These are phyloP conservation scores for Neurospora sublineolata DNA, from an alignment of 495 filamentous ascomycete species.

Conservation along the genomic window DNA sequence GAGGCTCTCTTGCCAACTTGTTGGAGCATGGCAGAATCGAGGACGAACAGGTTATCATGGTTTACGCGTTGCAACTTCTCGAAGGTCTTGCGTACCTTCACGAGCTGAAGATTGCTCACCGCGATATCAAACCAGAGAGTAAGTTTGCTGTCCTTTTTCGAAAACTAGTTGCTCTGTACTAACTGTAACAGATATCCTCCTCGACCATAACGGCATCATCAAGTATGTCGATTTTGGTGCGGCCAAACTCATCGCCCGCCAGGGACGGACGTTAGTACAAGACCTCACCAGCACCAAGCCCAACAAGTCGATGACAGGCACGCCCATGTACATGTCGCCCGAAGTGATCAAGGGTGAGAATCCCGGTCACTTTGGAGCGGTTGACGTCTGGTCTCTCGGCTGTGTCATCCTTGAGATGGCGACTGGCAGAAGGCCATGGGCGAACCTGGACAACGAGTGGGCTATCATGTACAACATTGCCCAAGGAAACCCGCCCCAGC, in stretches of 20 bases:
- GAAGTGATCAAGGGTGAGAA: conserved; percentile 89
- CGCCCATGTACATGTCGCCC: conserved; percentile 99
- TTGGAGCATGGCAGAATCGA: conserved; percentile 95
- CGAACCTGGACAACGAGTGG: conserved; percentile 97
- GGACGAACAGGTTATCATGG: conserved; percentile 95
- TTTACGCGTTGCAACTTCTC: conserved; percentile 90
- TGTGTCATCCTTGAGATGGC: conserved; percentile 98
- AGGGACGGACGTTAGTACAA: conserved; percentile 75
- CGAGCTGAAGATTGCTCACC: conserved; percentile 78
- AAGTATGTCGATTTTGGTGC: conserved; percentile 99
- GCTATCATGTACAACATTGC: conserved; percentile 99
- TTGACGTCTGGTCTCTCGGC: conserved; percentile 94
- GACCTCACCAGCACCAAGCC: conserved; percentile 48
- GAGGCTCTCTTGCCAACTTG: conserved; percentile 80
- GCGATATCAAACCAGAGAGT: conserved; percentile 98
- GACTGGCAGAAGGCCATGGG: conserved; percentile 89
- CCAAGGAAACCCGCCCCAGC: conserved; percentile 79
- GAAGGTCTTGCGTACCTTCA: conserved; percentile 94
- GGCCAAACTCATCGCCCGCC: conserved; percentile 90
- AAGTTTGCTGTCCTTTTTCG: conserved; percentile 25
- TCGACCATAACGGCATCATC: conserved; percentile 95
- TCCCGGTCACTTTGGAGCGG: conserved; percentile 64
- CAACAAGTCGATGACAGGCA: conserved; percentile 90
- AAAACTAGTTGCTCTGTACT: conserved; percentile 1
- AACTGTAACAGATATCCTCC: conserved; percentile 62